A percentile compares a stretch with the other conserved stretches of the same genome.
Conservation (phyloP, 192 early-diverging fungal genomes). For the Chytriomyces confervae region DNA sequence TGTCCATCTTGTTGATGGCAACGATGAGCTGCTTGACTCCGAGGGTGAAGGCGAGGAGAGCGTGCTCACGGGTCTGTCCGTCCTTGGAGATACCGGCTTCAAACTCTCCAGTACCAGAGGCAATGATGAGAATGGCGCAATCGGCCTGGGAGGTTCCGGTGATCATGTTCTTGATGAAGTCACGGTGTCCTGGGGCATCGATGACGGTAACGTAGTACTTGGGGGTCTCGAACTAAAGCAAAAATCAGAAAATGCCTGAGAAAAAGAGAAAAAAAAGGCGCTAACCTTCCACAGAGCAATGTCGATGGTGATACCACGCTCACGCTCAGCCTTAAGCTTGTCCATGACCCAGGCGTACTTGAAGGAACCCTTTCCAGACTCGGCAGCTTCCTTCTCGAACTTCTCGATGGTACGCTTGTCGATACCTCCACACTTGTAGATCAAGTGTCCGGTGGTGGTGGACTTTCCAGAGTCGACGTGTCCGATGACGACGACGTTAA, state of each 20-base stretch:
- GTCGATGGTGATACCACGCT: conserved; percentile 99
- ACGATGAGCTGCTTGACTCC: conserved; percentile 99
- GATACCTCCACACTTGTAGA: conserved; percentile 99
- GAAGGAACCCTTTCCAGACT: conserved; percentile 99
- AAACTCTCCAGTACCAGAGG: conserved; percentile 87
- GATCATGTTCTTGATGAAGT: conserved; percentile 97
- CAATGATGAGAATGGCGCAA: conserved; percentile 95
- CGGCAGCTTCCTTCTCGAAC: conserved; percentile 99
- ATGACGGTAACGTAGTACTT: conserved; percentile 98
- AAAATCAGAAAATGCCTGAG: neutral
- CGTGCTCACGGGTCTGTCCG: conserved; percentile 99
- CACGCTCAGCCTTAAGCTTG: conserved; percentile 99
- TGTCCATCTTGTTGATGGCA: conserved; percentile 99
- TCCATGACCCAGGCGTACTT: conserved; percentile 99
- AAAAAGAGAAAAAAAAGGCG: neutral
- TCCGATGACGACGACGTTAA: conserved; percentile 81
- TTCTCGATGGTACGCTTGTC: conserved; percentile 99
- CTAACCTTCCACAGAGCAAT: conserved; percentile 88
- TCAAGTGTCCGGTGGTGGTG: conserved; percentile 99
- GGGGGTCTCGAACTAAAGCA: conserved; percentile 77
- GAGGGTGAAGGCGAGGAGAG: conserved; percentile 95
- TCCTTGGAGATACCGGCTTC: conserved; percentile 99
- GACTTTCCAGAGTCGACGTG: conserved; percentile 99
- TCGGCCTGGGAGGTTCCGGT: conserved; percentile 99
- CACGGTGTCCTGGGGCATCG: conserved; percentile 99